Conservation (phyloP, 2,329 filamentous ascomycete genomes). For the Westerdykella sp. region DNA sequence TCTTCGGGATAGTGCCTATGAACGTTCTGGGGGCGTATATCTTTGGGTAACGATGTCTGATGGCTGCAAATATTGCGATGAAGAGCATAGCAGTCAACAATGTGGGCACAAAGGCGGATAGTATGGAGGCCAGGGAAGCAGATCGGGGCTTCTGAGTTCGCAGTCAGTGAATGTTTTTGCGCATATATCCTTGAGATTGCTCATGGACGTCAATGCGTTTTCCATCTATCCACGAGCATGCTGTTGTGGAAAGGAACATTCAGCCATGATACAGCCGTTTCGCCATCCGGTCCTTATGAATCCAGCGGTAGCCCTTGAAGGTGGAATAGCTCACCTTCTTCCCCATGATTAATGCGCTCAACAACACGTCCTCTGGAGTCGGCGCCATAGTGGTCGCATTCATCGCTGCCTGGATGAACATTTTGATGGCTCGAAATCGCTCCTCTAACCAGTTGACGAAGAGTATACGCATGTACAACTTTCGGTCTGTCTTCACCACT, state of each 20-base stretch:
- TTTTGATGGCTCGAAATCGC: too few relatives aligned
- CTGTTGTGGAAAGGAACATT: too few relatives aligned
- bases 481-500: too few relatives aligned
- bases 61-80: conserved; percentile 34
- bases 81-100: conserved; percentile 26
- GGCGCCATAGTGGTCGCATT: too few relatives aligned
- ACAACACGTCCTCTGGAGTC: neutral
- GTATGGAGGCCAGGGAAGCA: conserved; percentile 28
- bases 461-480: too few relatives aligned
- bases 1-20: conserved; percentile 38
- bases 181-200: neutral
- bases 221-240: neutral
- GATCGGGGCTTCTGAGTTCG: conserved; percentile 20
- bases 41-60: conserved; percentile 40
- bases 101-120: conserved; percentile 33
- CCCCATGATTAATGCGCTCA: neutral
- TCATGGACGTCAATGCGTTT: neutral
- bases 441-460: too few relatives aligned
- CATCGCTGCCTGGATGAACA: too few relatives aligned
- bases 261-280: too few relatives aligned
- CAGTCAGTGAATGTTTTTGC: neutral
- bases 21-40: conserved; percentile 43
- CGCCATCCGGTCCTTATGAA: too few relatives aligned
- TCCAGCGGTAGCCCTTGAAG: neutral
- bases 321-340: neutral